Conservation (phyloP, 768 basidiomycete genomes). For the Piloderma croceum region DNA sequence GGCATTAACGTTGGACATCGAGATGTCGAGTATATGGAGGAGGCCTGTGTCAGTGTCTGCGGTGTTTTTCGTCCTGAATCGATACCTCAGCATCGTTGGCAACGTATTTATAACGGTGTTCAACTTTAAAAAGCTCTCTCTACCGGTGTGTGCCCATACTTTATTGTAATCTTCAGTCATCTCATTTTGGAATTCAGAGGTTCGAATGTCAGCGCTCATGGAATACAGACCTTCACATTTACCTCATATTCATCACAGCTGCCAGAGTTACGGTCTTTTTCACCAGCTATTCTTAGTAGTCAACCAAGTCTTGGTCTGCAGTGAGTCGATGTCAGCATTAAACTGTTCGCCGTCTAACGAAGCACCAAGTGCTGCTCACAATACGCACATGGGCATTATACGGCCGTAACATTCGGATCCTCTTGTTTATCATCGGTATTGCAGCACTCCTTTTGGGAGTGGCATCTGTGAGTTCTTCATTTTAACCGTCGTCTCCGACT, state of each 20-base stretch:
- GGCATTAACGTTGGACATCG: constrained; percentile 23
- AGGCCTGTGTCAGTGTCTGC: constrained; percentile 33
- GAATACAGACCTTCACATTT: not conserved
- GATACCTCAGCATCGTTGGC: constrained; percentile 42
- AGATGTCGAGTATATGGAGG: constrained; percentile 42
- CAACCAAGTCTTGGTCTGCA: constrained; percentile 40
- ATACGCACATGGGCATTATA: constrained; percentile 50
- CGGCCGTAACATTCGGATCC: constrained; percentile 31
- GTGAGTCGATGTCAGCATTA: constrained; percentile 27
- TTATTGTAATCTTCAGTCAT: constrained; percentile 1
- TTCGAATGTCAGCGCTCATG: too few species aligned
- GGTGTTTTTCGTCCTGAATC: constrained; percentile 44
- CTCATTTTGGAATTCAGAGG: constrained; percentile 19
- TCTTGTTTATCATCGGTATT: constrained; percentile 30
- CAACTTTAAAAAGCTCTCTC: too few species aligned
- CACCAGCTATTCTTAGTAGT: constrained; percentile 38
- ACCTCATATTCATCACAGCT: constrained; percentile 25
- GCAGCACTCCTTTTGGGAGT: constrained; percentile 26
- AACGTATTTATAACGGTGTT: constrained; percentile 29
- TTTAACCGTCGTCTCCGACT: constrained; percentile 24
- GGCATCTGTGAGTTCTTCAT: constrained; percentile 29
- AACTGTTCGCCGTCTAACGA: constrained; percentile 8
- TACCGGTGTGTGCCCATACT: constrained; percentile 14
- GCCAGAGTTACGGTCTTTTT: constrained; percentile 31
- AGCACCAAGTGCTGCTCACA: constrained; percentile 35